Percentiles rank a stretch among this genome's conserved stretches.
Conservation (phyloP, 257 asterid genomes). For the Ilex aquifolium region DNA sequence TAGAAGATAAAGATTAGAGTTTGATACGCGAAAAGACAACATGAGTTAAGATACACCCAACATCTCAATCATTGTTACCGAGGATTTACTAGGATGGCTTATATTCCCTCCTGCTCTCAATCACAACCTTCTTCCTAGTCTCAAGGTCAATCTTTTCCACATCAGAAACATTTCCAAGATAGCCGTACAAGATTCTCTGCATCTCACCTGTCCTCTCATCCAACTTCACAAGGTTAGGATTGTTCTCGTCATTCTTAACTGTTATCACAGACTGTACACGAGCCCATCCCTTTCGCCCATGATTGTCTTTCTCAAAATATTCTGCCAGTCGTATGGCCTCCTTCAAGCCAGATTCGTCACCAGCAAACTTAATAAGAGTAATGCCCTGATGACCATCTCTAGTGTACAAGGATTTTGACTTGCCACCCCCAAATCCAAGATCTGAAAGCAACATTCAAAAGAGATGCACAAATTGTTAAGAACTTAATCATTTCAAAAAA, state of each 20-base stretch:
- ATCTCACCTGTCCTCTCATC: conserved; percentile 60
- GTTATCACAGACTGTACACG: conserved; percentile 39
- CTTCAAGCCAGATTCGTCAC: conserved; percentile 57
- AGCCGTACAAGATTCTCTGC: conserved; percentile 66
- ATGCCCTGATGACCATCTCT: conserved; percentile 86
- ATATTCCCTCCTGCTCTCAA: conserved; percentile 55
- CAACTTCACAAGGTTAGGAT: conserved; percentile 58
- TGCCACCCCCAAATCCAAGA: conserved; percentile 72
- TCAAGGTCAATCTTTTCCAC: conserved; percentile 75
- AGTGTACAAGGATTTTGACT: conserved; percentile 67
- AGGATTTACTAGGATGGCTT: conserved; percentile 25
- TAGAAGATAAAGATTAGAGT: background rate
- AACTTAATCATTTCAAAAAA: background rate
- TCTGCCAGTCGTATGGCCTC: conserved; percentile 68
- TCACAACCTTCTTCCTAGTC: conserved; percentile 61
- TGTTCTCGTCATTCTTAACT: conserved; percentile 66
- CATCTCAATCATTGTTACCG: no score
- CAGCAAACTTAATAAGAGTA: conserved; percentile 60
- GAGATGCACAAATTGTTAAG: background rate
- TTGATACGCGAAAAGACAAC: background rate
- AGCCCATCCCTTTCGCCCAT: conserved; percentile 69
- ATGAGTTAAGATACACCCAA: background rate
- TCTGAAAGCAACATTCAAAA: conserved; percentile 42
- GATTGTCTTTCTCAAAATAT: conserved; percentile 57
- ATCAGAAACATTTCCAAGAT: conserved; percentile 69